Conservation (phyloP, 257 asterid genomes). For the Schizonepeta tenuifolia region DNA sequence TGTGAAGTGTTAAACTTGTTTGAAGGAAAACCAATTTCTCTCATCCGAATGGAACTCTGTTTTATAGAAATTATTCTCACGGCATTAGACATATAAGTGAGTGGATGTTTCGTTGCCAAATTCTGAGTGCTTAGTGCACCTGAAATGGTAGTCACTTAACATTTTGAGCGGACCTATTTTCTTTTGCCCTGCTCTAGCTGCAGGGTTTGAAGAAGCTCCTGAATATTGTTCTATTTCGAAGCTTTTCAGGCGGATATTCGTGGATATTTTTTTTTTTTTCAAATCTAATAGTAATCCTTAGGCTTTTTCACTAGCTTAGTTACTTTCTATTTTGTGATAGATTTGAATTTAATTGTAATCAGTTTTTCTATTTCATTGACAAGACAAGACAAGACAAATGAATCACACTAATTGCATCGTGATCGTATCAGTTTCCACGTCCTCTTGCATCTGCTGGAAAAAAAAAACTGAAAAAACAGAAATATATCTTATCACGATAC, state of each 20-base stretch:
- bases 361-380: too few relatives aligned
- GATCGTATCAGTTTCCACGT: too few relatives aligned
- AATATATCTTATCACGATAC: too few relatives aligned
- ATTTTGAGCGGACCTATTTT: background rate
- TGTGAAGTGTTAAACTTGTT: background rate
- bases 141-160: background rate
- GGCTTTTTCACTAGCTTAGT: background rate
- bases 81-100: too few relatives aligned
- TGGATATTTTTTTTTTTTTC: background rate
- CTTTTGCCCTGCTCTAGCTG: background rate
- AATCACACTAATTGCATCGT: too few relatives aligned
- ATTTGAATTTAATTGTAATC: too few relatives aligned
- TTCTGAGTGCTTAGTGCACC: too few relatives aligned
- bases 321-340: background rate
- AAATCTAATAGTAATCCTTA: background rate
- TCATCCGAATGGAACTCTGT: background rate
- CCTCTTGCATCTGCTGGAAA: too few relatives aligned
- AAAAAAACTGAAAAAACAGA: too few relatives aligned
- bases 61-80: background rate
- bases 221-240: background rate
- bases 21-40: background rate
- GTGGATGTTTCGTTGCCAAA: too few relatives aligned
- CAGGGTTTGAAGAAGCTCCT: background rate
- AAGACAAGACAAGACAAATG: too few relatives aligned
- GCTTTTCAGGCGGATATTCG: background rate